Evolutionary conservation across 1,284 basidiomycete genomes (phyloP), one percentile per base, ranked within the genome.

Genomic region (Prillingera fragicola): DNA sequence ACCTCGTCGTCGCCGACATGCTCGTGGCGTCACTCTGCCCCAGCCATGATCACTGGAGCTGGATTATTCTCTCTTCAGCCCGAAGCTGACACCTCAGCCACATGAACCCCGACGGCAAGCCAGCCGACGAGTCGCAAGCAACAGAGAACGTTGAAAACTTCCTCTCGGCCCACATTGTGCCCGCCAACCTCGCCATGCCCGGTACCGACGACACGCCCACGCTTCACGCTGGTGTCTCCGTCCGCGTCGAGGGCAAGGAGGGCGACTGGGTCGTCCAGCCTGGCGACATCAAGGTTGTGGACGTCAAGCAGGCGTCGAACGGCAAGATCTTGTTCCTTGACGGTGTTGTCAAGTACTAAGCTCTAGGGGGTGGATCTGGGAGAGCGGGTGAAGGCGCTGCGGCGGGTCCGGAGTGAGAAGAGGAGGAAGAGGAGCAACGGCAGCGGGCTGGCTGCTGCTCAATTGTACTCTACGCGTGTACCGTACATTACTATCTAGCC

Each of bases 261-360:
- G 59, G 55, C n/a, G 47, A 43, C 10, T 58, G 52, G 39, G 52
- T 43, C 26, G 56, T 71, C n/a, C 41, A 52, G 19, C 67, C 69
- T 4, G 67, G 65, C 2, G 53, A 66, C 41, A 55, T 70, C 27
- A 44, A 50, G 13, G 63, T 71, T 1, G 34, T 68, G 19, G 59
- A 53, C 8, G 49, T 62, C 36, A 62, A 60, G 32, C 49, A 60
- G 40, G 68, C 67, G 33, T 52, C 64, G 55, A 70, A 70, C 38
- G 68, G 68, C 5, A 47, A 52, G 25, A 62, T 70, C 33, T 36
- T 65, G 31, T 70, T 63, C 28, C 28, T 70, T 9, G 60, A 63
- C 43, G 60, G 60, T 7, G 62, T 65, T 3, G 45, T 64, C 25
- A 14, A 41, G 35, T 54, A 50, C 33, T 57, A 44, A 19, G 14